Conservation (phyloP, 2,329 filamentous ascomycete species). For the Pseudocercospora cruenta region DNA sequence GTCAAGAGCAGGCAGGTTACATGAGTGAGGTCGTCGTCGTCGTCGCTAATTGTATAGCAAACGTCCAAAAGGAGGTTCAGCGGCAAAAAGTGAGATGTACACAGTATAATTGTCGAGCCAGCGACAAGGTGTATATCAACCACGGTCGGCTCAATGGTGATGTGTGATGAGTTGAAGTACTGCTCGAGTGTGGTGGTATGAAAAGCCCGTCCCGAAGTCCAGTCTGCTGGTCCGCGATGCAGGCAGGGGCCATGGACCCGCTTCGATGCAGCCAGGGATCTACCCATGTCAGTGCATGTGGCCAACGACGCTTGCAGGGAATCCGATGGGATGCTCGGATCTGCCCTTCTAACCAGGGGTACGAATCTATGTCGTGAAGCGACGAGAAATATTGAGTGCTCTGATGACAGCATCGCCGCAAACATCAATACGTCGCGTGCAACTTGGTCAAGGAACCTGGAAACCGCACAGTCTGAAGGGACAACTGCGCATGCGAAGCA, state of each 20-base stretch:
- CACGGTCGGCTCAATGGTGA: constrained; percentile 20
- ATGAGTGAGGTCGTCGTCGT: not conserved
- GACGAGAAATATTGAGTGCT: not conserved
- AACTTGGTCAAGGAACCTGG: not conserved
- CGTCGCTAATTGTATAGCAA: not conserved
- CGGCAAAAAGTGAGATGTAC: constrained; percentile 8
- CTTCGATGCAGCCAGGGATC: constrained; percentile 2
- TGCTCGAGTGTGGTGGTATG: constrained; percentile 9
- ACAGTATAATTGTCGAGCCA: not conserved
- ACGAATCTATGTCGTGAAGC: not conserved
- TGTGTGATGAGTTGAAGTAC: constrained; percentile 4
- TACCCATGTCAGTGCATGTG: constrained; percentile 11
- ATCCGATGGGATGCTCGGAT: not conserved
- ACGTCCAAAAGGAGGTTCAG: constrained; percentile 1
- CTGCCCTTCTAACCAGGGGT: constrained; percentile 1
- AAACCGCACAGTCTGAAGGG: not conserved
- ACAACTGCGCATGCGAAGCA: not conserved
- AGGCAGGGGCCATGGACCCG: constrained; percentile 8
- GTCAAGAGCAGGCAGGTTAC: not conserved
- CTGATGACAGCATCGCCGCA: not conserved
- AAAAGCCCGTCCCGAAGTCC: constrained; percentile 13
- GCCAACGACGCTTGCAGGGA: constrained; percentile 5
- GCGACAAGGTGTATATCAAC: constrained; percentile 7
- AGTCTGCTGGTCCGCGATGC: constrained; percentile 15
- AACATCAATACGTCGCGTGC: not conserved